phyloP scores from a whole-genome alignment of 176 grass and related monocot genomes.

The Musa schizocarpa region DNA sequence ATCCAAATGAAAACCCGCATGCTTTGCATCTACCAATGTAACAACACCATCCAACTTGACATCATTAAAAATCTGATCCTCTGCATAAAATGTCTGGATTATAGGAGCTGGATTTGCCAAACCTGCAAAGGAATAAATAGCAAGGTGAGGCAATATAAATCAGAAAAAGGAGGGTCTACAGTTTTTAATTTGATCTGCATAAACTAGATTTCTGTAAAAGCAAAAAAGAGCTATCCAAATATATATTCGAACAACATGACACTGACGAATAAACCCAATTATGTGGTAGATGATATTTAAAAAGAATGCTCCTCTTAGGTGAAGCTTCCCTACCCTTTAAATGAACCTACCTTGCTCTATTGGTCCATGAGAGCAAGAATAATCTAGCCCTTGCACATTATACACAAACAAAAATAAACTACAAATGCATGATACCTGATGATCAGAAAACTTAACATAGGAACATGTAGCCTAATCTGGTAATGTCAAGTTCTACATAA shows the following conservation, averaged over 20 bases:
- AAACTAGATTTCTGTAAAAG: not conserved
- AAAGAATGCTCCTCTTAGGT: too few relatives aligned
- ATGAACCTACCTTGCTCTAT: not conserved
- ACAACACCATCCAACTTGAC: slow-evolving; percentile 95
- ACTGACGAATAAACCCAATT: not conserved
- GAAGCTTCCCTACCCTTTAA: too few relatives aligned
- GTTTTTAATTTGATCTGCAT: not conserved
- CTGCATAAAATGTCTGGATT: slow-evolving; percentile 95
- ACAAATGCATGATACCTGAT: too few relatives aligned
- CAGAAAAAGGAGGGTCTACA: not conserved
- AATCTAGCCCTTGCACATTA: not conserved
- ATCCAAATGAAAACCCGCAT: slow-evolving; percentile 73
- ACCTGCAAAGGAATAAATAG: slow-evolving; percentile 29
- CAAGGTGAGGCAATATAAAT: slow-evolving; percentile 2
- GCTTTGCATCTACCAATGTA: slow-evolving; percentile 95
- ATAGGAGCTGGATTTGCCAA: slow-evolving; percentile 94
- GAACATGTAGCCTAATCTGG: too few relatives aligned
- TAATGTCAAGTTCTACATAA: too few relatives aligned
- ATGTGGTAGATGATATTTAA: not conserved
- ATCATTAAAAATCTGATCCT: slow-evolving; percentile 86
- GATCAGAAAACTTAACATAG: too few relatives aligned
- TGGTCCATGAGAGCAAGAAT: not conserved
- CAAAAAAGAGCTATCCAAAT: too few relatives aligned
- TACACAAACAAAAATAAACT: too few relatives aligned
- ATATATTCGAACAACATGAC: not conserved